Percentiles rank a stretch among this genome's conserved stretches.
phyloP scores from a whole-genome alignment of 1,284 basidiomycete species.

The Rhodotorula sp. region DNA sequence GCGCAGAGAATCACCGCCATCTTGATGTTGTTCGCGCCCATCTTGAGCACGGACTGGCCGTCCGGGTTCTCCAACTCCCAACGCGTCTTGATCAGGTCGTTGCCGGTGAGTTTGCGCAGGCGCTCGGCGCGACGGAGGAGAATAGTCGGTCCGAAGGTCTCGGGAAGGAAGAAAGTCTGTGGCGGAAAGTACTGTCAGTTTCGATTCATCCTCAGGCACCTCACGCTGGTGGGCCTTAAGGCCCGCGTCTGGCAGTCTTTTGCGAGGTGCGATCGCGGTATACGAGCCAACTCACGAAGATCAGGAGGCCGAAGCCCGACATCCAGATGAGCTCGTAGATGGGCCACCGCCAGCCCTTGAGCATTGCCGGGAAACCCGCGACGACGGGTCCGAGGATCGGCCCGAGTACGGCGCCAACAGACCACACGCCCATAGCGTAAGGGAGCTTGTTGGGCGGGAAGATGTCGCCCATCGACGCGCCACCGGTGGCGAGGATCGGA shows the following conservation, averaged over 20 bases:
- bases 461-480: constrained; percentile 46
- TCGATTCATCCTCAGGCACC: too few species aligned
- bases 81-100: constrained; percentile 48
- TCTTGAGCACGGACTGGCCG: constrained; percentile 27
- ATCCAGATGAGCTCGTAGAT: constrained; percentile 46
- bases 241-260: too few species aligned
- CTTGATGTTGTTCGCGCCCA: constrained; percentile 37
- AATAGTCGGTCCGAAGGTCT: constrained; percentile 50
- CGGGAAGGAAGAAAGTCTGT: constrained; percentile 47
- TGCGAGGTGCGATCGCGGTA: too few species aligned
- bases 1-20: constrained; percentile 36
- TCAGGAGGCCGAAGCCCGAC: constrained; percentile 34
- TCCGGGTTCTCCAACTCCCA: constrained; percentile 47
- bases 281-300: constrained; percentile 26
- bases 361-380: constrained; percentile 43
- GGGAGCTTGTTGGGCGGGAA: constrained; percentile 26
- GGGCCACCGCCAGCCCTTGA: constrained; percentile 49
- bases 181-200: too few species aligned
- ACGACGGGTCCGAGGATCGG: constrained; percentile 25
- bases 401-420: constrained; percentile 27
- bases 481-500: constrained; percentile 47
- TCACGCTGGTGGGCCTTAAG: too few species aligned
- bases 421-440: constrained; percentile 22
- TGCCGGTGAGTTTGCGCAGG: constrained; percentile 50
- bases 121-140: constrained; percentile 50